phyloP scores from a whole-genome alignment of 805 yeast genomes.

The Kodamaea fukazawae region DNA sequence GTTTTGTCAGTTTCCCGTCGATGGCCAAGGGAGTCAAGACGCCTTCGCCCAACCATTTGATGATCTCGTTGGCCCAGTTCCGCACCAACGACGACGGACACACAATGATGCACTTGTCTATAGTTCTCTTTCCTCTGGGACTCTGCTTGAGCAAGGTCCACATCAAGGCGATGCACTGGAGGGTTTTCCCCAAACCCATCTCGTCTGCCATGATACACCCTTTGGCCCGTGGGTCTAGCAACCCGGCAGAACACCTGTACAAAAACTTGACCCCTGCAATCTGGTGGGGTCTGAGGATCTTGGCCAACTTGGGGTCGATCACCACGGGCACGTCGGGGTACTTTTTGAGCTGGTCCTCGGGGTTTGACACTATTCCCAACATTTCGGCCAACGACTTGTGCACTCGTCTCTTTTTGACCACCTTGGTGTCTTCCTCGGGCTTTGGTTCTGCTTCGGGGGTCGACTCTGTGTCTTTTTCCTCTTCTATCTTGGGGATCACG shows the following conservation, averaged over 20 bases:
- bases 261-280: slow-evolving; percentile 91
- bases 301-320: slow-evolving; percentile 83
- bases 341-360: slow-evolving; percentile 47
- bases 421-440: slow-evolving; percentile 13
- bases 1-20: slow-evolving; percentile 83
- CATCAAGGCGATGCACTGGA: slow-evolving; percentile 84
- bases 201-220: slow-evolving; percentile 99
- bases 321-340: slow-evolving; percentile 93
- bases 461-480: slow-evolving; percentile 9
- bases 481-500: slow-evolving; percentile 32
- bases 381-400: slow-evolving; percentile 77
- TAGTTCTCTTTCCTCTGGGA: slow-evolving; percentile 79
- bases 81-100: slow-evolving; percentile 93
- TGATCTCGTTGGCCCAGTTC: slow-evolving; percentile 96
- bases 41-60: slow-evolving; percentile 95
- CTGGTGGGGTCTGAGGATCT: slow-evolving; percentile 91
- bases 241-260: slow-evolving; percentile 87
- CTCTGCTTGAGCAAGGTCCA: slow-evolving; percentile 91
- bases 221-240: slow-evolving; percentile 75
- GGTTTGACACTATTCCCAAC: slow-evolving; percentile 61
- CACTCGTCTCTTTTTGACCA: slow-evolving; percentile 35
- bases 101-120: slow-evolving; percentile 86
- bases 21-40: slow-evolving; percentile 82
- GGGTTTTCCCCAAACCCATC: slow-evolving; percentile 91
- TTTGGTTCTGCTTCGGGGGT: slow-evolving; percentile 14